Base-by-base conservation (phyloP, 2,329 filamentous ascomycete species). In the Alternaria alternata region DNA sequence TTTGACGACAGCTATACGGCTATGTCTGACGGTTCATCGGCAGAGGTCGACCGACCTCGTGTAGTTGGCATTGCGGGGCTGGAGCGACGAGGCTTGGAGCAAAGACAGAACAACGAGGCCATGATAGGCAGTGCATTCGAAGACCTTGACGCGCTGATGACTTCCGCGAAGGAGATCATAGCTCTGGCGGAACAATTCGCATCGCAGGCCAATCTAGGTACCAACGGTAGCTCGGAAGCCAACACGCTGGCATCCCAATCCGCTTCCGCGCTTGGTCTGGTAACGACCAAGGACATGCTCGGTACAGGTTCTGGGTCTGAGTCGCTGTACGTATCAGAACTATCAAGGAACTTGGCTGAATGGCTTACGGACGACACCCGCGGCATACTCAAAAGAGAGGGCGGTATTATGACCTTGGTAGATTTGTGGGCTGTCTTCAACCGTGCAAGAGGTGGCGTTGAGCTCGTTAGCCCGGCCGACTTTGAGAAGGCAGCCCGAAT, bases 261-360 rank as follows among this genome's bases (percentile, higher is more conserved):
- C 1, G 91, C 90, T 6, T 92, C 88, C 57, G 92, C 94, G 52
- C 85, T 98, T 0, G 93, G 94, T 0, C 86, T 98, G 54, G 86
- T 95, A n/a, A 96, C 94, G 0, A 98, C 94, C 1, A 97, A 94
- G 79, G 94, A 98, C 69, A 96, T 97, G 82, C 90, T 97, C 1
- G 88, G 89, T 22, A 87, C 90, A 12, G 84, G 89, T 55, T 88
- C 90, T n/a, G 85, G 89, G 53, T 85, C 91, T 0, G 92, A 96
- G 74, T 92, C 89, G 14, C 85, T 98, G 3, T 99, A 99, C 75
- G 83, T 97, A 6, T 96, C 93, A 36, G 76, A 79, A 56, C 66
- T 79, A n/a, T 78, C 76, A 2, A 69, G 76, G 39, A 78, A 79
- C 51, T 68, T 79, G 12, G 77, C 77, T 5, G 77, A 79, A 51